These are phyloP conservation scores for Astrephomene gubernaculifera DNA, from an alignment of 139 green algal genomes.

Conservation along the genomic window DNA sequence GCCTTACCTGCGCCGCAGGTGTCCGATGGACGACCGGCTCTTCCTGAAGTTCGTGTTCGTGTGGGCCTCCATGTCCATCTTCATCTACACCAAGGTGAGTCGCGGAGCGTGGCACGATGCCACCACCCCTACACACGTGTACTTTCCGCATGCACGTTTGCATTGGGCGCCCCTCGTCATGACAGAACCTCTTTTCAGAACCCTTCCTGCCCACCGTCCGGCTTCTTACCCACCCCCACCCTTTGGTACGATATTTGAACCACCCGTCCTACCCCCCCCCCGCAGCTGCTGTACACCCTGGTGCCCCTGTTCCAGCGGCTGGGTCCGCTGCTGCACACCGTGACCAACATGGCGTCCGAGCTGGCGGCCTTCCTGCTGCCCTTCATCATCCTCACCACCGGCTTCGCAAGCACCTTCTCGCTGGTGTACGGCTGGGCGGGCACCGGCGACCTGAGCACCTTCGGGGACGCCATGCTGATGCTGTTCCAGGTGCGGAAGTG, in stretches of 20 bases:
- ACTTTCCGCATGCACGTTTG: too few species aligned
- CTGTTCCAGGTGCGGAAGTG: background rate
- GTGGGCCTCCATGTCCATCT: background rate
- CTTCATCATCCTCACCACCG: background rate
- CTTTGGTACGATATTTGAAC: background rate
- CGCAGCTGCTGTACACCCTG: background rate
- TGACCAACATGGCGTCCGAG: slow-evolving; percentile 21
- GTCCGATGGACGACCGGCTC: background rate
- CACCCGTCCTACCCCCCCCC: background rate
- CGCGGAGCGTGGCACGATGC: too few species aligned
- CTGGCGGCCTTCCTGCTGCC: slow-evolving; percentile 12
- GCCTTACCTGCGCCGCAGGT: too few species aligned
- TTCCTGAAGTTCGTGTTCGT: background rate
- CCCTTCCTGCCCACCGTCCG: too few species aligned
- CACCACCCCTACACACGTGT: too few species aligned
- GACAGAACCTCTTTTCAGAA: too few species aligned
- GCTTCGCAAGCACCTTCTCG: background rate
- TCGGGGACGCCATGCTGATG: background rate
- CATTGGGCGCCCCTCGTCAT: too few species aligned
- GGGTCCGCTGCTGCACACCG: slow-evolving; percentile 3
- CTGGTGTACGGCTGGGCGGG: background rate
- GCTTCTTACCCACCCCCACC: too few species aligned
- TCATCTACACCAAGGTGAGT: background rate
- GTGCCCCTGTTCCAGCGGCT: background rate
- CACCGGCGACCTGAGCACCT: background rate